These are phyloP conservation scores for Pythium graminicola DNA, from an alignment of 352 stramenopile species.

Conservation along the genomic window DNA sequence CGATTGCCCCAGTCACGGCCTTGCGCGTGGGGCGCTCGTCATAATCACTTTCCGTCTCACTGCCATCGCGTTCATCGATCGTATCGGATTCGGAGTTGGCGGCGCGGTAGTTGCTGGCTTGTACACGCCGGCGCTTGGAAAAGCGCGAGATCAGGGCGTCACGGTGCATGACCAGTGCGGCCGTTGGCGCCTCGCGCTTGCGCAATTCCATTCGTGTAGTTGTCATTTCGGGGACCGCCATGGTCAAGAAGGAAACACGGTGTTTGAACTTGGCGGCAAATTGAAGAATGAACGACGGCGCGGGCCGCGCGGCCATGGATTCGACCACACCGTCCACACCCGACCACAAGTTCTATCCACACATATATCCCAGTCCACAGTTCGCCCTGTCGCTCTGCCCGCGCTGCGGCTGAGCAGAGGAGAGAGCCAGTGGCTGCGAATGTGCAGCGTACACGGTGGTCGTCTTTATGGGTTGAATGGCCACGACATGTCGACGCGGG, in stretches of 20 bases:
- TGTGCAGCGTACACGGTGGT: neutral
- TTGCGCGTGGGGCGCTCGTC: neutral
- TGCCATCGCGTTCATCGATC: neutral
- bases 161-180: constrained; percentile 10
- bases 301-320: neutral
- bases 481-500: neutral
- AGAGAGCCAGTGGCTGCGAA: neutral
- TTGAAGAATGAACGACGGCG: constrained; percentile 10
- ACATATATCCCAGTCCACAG: neutral
- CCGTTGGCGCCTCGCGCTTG: constrained; percentile 19
- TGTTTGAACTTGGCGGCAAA: constrained; percentile 6
- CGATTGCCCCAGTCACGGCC: too few relatives aligned
- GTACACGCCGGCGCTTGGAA: constrained; percentile 13
- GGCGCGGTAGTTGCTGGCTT: neutral
- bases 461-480: neutral
- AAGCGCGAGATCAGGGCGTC: constrained; percentile 23
- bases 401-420: constrained; percentile 8
- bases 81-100: constrained; percentile 7
- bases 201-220: constrained; percentile 16
- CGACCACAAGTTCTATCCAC: neutral
- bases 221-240: neutral
- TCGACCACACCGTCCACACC: neutral
- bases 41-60: constrained; percentile 21
- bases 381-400: constrained; percentile 5
- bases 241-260: neutral